Percentiles rank a stretch among this genome's conserved stretches.
Conservation (phyloP, 768 basidiomycete species). For the Tephrocybe rancida region DNA sequence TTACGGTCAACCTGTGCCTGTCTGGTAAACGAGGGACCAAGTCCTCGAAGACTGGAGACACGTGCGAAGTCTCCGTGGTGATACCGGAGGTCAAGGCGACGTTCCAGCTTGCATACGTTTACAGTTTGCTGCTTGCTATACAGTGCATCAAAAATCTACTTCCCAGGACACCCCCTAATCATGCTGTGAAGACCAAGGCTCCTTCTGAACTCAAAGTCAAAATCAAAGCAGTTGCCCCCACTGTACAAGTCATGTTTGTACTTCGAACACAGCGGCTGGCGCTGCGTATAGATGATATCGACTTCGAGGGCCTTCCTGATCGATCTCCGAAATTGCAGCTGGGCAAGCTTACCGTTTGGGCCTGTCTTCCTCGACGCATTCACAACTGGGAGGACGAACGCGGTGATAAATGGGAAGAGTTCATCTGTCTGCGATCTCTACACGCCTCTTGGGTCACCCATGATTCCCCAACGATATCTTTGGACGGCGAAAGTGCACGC, state of each 20-base stretch:
- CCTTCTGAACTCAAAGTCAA: conserved; percentile 22
- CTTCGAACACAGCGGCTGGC: conserved; percentile 53
- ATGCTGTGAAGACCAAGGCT: conserved; percentile 3
- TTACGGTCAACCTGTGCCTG: conserved; percentile 29
- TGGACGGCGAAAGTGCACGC: conserved; percentile 65
- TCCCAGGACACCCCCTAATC: conserved; percentile 18
- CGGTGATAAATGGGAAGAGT: conserved; percentile 71
- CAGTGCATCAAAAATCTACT: conserved; percentile 49
- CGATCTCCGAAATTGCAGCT: conserved; percentile 35
- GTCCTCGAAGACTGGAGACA: conserved; percentile 31
- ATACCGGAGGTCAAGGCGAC: conserved; percentile 54
- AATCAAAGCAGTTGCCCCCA: conserved; percentile 37
- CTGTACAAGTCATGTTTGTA: conserved; percentile 47
- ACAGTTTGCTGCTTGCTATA: conserved; percentile 66
- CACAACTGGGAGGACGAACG: conserved; percentile 35
- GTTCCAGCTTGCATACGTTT: conserved; percentile 68
- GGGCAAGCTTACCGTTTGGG: conserved; percentile 54
- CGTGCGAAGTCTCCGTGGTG: conserved; percentile 47
- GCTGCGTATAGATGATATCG: conserved; percentile 44
- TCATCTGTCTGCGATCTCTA: conserved; percentile 61
- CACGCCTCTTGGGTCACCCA: conserved; percentile 35
- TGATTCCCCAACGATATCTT: conserved; percentile 40
- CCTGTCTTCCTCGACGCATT: conserved; percentile 46
- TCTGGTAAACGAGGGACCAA: conserved; percentile 23
- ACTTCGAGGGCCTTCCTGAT: conserved; percentile 22